Evolutionary conservation across 139 green algal genomes (phyloP), one percentile per base, ranked within the genome.

Genomic region (Chlorella sp.): DNA sequence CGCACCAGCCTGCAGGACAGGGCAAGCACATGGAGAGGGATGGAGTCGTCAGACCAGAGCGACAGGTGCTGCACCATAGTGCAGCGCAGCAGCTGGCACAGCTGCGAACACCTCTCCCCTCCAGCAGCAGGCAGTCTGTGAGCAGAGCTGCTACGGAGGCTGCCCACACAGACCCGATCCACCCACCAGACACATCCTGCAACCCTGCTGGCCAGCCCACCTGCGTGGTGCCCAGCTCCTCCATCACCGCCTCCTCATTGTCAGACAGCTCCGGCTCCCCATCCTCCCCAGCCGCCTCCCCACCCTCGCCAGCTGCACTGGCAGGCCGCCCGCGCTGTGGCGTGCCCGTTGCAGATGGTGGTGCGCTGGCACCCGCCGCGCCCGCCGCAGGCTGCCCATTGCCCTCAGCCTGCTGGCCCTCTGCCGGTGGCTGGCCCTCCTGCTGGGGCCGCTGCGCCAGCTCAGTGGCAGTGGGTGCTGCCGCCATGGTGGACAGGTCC

Each of bases 401-500:
- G 44, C 44, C 44, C 44, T 51, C 44, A 9, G 44, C 25, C 28
- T 28, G 26, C 30, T 71, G 39, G 36, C 30, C 30, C 44, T 51
- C 81, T 30, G 81, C 41, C 75, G 75, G 41, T 23, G n/a, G 1
- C 47, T 71, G 74, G 36, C 12, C 13, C 47, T 15, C 7, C 41
- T 76, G 71, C 82, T 38, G 57, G 57, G 13, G 4, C 36, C 20
- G 32, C 23, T 76, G 39, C 51, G 69, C 38, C 69, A 83, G 47
- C 41, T 79, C 85, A 1, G 78, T 79, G 63, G 80, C 84, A 4
- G 83, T 92, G 32, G 83, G 78, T 44, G 86, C 82, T 47, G 86
- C 74, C n/a, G 78, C 86, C 17, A 25, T 56, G 32, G 80, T 57
- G 41, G 51, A 23, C 36, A 81, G 69, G 39, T 78, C 63, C 55